Evolutionary conservation across 768 basidiomycete genomes (phyloP).

Genomic region (Leccinum variicolor): DNA sequence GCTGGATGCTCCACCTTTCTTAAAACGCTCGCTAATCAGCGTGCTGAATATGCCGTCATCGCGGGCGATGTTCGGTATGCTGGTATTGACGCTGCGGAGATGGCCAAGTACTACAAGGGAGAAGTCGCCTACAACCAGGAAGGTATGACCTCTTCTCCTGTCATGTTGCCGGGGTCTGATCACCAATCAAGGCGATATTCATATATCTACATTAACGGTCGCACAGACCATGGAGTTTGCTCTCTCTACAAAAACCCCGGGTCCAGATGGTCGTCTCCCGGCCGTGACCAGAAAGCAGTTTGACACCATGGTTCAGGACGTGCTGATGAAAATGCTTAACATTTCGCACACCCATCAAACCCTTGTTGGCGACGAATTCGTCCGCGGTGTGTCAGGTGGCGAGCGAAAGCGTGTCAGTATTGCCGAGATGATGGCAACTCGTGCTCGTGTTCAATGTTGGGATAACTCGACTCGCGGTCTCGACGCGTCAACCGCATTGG

Average conservation of each 20-base stretch:
- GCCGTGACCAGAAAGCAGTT: constrained; percentile 61
- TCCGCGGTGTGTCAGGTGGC: constrained; percentile 78
- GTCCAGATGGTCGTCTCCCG: constrained; percentile 68
- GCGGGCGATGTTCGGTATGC: constrained; percentile 78
- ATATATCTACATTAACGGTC: constrained; percentile 80
- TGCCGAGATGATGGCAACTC: constrained; percentile 83
- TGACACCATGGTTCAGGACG: constrained; percentile 51
- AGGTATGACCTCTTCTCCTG: constrained; percentile 35
- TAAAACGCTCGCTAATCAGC: constrained; percentile 76
- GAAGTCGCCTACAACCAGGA: constrained; percentile 80
- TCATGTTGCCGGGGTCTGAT: background rate
- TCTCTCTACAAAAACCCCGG: constrained; percentile 71
- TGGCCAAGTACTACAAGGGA: constrained; percentile 73
- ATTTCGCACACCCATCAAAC: constrained; percentile 77
- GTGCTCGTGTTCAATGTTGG: constrained; percentile 79
- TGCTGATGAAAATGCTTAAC: constrained; percentile 76
- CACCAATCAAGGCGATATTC: constrained; percentile 59
- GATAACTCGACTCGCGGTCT: constrained; percentile 81
- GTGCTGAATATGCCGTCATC: constrained; percentile 60
- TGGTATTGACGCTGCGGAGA: constrained; percentile 72
- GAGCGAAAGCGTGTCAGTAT: constrained; percentile 81
- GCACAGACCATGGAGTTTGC: constrained; percentile 73
- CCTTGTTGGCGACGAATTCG: constrained; percentile 83
- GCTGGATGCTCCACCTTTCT: constrained; percentile 87
- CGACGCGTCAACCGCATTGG: constrained; percentile 85